A percentile compares a stretch with the other conserved stretches of the same genome.
phyloP scores from a whole-genome alignment of 441 rosid genomes.

The Eutrema salsugineum region DNA sequence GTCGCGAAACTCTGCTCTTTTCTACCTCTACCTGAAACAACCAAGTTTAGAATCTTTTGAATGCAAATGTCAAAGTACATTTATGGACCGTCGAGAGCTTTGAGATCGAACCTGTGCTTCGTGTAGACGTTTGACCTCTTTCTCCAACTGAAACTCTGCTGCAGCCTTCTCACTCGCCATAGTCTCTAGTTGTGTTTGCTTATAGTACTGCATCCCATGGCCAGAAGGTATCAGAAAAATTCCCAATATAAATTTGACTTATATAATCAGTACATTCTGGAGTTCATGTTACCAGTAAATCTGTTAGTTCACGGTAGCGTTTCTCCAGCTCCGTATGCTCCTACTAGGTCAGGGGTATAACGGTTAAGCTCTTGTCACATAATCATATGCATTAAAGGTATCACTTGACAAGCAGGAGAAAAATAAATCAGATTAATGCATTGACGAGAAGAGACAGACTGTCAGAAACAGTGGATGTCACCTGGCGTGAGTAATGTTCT shows the following conservation, averaged over 20 bases:
- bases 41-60: constrained; percentile 6
- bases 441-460: constrained; percentile 14
- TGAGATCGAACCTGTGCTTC: constrained; percentile 69
- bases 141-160: constrained; percentile 96
- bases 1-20: constrained; percentile 73
- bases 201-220: constrained; percentile 68
- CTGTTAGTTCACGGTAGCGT: constrained; percentile 97
- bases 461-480: constrained; percentile 32
- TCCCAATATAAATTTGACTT: constrained; percentile 2
- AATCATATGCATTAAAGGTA: constrained; percentile 8
- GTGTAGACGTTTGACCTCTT: constrained; percentile 82
- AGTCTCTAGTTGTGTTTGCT: constrained; percentile 98
- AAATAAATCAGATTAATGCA: neutral
- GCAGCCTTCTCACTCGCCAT: constrained; percentile 99
- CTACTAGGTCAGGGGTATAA: constrained; percentile 45
- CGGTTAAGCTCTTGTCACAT: constrained; percentile 25
- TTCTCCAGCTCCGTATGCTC: constrained; percentile 99
- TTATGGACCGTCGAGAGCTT: constrained; percentile 13
- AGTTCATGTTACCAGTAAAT: constrained; percentile 70
- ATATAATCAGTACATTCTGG: neutral
- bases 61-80: neutral
- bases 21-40: constrained; percentile 79
- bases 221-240: constrained; percentile 15
- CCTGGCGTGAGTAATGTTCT: constrained; percentile 99
- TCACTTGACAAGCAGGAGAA: neutral